Percentiles rank a stretch among this genome's conserved stretches.
Conservation (phyloP, 2,329 filamentous ascomycete genomes). For the Claviceps purpurea region DNA sequence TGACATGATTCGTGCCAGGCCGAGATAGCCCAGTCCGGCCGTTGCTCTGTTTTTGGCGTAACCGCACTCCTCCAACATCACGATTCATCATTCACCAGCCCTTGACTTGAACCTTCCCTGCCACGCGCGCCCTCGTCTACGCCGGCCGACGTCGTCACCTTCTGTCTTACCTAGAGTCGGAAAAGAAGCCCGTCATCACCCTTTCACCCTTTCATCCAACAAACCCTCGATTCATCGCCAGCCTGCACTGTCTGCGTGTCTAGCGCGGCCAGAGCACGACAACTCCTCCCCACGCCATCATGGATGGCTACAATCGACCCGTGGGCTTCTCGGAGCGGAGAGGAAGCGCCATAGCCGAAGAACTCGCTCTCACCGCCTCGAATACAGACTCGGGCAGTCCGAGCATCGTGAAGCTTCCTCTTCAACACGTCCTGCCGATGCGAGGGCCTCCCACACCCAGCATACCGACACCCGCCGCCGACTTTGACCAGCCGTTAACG, state of each 20-base stretch:
- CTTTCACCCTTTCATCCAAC: background rate
- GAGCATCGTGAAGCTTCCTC: conserved; percentile 36
- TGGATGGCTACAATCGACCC: conserved; percentile 29
- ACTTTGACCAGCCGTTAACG: conserved; percentile 48
- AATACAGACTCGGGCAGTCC: conserved; percentile 28
- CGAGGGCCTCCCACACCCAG: conserved; percentile 52
- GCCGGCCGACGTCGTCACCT: background rate
- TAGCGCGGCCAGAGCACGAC: background rate
- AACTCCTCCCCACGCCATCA: conserved; percentile 7
- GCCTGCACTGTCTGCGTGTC: background rate
- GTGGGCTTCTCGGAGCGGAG: conserved; percentile 49
- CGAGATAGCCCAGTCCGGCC: conserved; percentile 3
- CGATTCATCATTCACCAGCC: background rate
- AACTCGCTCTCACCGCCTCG: conserved; percentile 39
- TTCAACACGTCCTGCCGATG: conserved; percentile 25
- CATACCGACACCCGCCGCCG: conserved; percentile 50
- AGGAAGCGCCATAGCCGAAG: conserved; percentile 44
- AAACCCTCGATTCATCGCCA: background rate
- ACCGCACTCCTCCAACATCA: background rate
- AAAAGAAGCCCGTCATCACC: background rate
- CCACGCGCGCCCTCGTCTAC: background rate
- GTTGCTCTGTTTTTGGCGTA: background rate
- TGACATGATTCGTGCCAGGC: conserved; percentile 7
- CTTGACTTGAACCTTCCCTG: background rate
- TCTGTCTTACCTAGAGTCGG: background rate